A percentile compares a stretch with the other conserved stretches of the same genome.
Evolutionary conservation across 805 yeast species (phyloP).

Genomic region (Candida incommunis): DNA sequence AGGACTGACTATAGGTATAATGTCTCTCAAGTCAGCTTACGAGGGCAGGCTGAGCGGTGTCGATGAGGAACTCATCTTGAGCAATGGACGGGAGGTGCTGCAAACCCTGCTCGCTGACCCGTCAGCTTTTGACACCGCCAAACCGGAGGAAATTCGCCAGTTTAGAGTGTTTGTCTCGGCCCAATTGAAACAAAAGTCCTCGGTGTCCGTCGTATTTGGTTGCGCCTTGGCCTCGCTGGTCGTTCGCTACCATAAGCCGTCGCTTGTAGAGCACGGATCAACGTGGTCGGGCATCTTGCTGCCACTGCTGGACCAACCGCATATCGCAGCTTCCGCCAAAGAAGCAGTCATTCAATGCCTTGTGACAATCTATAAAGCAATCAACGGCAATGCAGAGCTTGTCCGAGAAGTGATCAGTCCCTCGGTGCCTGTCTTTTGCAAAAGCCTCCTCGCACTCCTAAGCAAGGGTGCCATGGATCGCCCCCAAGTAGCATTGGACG

Average conservation of each 20-base stretch:
- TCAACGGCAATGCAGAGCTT: slow-evolving; percentile 61
- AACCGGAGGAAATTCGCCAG: slow-evolving; percentile 10
- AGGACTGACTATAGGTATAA: too few species aligned
- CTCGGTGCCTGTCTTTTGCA: slow-evolving; percentile 45
- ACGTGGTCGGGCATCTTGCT: slow-evolving; percentile 20
- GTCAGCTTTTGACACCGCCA: slow-evolving; percentile 6
- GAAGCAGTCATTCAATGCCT: slow-evolving; percentile 12
- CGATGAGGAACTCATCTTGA: slow-evolving; percentile 3
- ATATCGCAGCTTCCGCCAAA: slow-evolving; percentile 14
- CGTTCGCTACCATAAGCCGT: slow-evolving; percentile 8
- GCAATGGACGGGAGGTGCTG: neutral
- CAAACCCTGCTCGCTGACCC: slow-evolving; percentile 1
- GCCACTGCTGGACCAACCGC: slow-evolving; percentile 19
- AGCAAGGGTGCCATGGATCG: slow-evolving; percentile 21
- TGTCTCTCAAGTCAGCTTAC: neutral
- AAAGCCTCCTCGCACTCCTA: slow-evolving; percentile 26
- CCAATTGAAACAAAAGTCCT: slow-evolving; percentile 21
- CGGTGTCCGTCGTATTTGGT: slow-evolving; percentile 22
- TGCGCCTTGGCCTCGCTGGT: slow-evolving; percentile 14
- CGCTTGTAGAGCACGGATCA: slow-evolving; percentile 20
- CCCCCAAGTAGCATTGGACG: slow-evolving; percentile 25
- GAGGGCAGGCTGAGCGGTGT: neutral
- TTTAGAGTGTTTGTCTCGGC: slow-evolving; percentile 15
- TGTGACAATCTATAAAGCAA: slow-evolving; percentile 10
- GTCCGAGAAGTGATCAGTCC: slow-evolving; percentile 77